Evolutionary conservation across 495 filamentous ascomycete genomes (phyloP), one percentile per base, ranked within the genome.

Genomic region (Annulohypoxylon nitens): DNA sequence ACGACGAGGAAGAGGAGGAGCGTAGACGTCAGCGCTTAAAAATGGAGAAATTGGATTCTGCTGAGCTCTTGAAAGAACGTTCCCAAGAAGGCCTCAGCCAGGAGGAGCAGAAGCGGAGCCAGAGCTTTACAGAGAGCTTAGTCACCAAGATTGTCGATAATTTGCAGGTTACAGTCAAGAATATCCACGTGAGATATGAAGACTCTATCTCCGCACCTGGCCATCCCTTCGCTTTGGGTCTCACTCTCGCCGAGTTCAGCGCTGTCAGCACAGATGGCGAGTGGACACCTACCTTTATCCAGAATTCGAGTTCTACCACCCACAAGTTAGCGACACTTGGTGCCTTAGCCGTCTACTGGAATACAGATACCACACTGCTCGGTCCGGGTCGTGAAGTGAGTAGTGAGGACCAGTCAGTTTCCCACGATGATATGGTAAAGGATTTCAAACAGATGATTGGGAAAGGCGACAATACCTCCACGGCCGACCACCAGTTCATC

Each of bases 121-220:
- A 98, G 82, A 97, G 93, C 81, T 99, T 99, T 79, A 97, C 95
- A 14, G 90, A 96, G 73, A 98, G 94, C 79, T 81, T 99, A 65
- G 89, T 95, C 37, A 97, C 96, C 23, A 97, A 96, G 71, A 97
- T 99, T 75, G 93, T 98, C 71, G 95, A 99, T 84, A 99, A 99
- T 78, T 86, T 99, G 37, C 96, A 99, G 80, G 92, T 99, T 64
- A 97, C 91, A 23, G 91, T 99, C 79, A 98, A 97, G 86, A 98
- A 98, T 78, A 97, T 99, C 58, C 96, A 99, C 79, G 88, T 99
- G 57, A 92, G 96, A 69, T 99, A 98, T 80, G 96, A 99, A 79
- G 96, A 99, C 79, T 93, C 94, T n/a, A 92, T 98, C 71, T 93
- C 95, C 43, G 93, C 95, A 8, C 94, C 94, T 2, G 94, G 94